phyloP scores from a whole-genome alignment of 2,329 filamentous ascomycete species.

The Pyrenophora tritici-repentis region DNA sequence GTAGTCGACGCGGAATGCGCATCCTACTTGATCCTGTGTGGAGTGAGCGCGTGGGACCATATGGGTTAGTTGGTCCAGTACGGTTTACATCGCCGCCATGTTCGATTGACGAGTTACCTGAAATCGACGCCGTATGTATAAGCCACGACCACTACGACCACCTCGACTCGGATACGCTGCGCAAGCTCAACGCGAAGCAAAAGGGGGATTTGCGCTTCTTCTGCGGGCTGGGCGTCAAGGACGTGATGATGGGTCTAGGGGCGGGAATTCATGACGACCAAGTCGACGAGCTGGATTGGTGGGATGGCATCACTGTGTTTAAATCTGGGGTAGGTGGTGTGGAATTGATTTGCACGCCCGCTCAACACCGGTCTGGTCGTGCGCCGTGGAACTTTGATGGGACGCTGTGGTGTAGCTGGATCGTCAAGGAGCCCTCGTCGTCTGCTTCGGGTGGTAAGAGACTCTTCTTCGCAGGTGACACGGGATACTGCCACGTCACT shows the following conservation, averaged over 20 bases:
- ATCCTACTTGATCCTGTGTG: slow-evolving; percentile 62
- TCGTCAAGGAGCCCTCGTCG: slow-evolving; percentile 38
- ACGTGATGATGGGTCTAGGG: slow-evolving; percentile 46
- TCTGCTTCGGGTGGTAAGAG: slow-evolving; percentile 35
- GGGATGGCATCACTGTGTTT: slow-evolving; percentile 50
- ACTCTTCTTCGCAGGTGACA: slow-evolving; percentile 57
- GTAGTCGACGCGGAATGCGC: slow-evolving; percentile 47
- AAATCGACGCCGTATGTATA: slow-evolving; percentile 58
- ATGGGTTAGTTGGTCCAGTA: slow-evolving; percentile 55
- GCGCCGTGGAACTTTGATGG: slow-evolving; percentile 47
- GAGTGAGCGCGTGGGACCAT: slow-evolving; percentile 55
- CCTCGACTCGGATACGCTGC: slow-evolving; percentile 55
- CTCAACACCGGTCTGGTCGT: slow-evolving; percentile 55
- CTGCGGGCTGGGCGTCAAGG: slow-evolving; percentile 49
- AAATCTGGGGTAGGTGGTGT: slow-evolving; percentile 45
- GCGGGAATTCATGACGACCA: slow-evolving; percentile 46
- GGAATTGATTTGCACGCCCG: slow-evolving; percentile 53
- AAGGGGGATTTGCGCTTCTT: slow-evolving; percentile 50
- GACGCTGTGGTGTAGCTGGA: slow-evolving; percentile 57
- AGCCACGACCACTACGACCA: slow-evolving; percentile 65
- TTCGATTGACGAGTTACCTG: slow-evolving; percentile 54
- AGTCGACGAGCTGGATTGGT: slow-evolving; percentile 58
- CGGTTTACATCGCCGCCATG: slow-evolving; percentile 60
- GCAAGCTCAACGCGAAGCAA: slow-evolving; percentile 46
- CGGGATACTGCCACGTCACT: slow-evolving; percentile 52